phyloP scores from a whole-genome alignment of 768 basidiomycete species.

The Suillus alpinus region DNA sequence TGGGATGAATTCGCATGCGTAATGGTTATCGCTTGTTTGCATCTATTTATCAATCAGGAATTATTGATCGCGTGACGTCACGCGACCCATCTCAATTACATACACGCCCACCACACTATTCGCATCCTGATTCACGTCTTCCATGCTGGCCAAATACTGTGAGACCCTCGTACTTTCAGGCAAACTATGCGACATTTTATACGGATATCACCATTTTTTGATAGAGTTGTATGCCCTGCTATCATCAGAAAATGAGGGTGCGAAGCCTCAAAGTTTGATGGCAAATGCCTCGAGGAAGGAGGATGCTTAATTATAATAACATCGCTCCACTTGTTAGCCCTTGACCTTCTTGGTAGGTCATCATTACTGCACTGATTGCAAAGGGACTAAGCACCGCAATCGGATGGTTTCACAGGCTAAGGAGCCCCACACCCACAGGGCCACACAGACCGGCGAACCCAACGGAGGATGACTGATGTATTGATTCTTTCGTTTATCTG shows the following conservation, averaged over 20 bases:
- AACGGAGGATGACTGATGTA: not conserved
- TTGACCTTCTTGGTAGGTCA: not conserved
- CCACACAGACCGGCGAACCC: not conserved
- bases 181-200: not conserved
- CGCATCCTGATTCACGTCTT: not conserved
- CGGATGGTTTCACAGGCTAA: not conserved
- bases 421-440: not conserved
- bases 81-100: constrained; percentile 2
- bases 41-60: constrained; percentile 12
- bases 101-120: not conserved
- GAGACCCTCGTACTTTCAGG: not conserved
- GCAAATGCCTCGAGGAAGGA: not conserved
- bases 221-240: not conserved
- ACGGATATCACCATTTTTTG: not conserved
- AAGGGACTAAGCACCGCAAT: not conserved
- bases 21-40: constrained; percentile 6
- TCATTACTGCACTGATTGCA: not conserved
- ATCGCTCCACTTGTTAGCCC: not conserved
- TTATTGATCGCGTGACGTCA: constrained; percentile 24
- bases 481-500: not conserved
- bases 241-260: not conserved
- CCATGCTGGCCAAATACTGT: not conserved
- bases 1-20: not conserved
- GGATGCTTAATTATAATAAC: not conserved
- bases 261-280: not conserved